These are phyloP conservation scores for Tetramitus jugosus DNA, from an alignment of 208 protist species.

Conservation along the genomic window DNA sequence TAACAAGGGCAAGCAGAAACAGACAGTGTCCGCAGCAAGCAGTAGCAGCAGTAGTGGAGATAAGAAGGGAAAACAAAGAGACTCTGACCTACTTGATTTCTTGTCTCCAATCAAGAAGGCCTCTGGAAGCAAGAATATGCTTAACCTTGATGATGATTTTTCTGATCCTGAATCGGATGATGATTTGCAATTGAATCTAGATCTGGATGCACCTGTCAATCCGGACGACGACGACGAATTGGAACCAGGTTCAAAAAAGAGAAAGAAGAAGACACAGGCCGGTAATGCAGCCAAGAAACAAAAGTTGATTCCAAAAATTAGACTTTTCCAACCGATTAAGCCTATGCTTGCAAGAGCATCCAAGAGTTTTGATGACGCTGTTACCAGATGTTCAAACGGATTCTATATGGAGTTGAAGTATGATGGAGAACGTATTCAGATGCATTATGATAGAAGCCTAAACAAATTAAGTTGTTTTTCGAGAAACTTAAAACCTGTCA, in stretches of 20 bases:
- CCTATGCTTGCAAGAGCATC: slow-evolving; percentile 50
- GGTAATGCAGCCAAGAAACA: too few relatives aligned
- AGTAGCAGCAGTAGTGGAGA: too few relatives aligned
- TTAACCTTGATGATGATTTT: too few relatives aligned
- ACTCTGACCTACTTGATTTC: too few relatives aligned
- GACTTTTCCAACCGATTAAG: slow-evolving; percentile 44
- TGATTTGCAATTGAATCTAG: not conserved
- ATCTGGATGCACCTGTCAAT: not conserved
- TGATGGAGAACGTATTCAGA: slow-evolving; percentile 72
- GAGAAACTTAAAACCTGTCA: slow-evolving; percentile 59
- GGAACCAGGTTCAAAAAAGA: not conserved
- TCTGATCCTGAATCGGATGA: not conserved
- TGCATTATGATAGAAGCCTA: slow-evolving; percentile 49
- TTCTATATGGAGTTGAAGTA: slow-evolving; percentile 72
- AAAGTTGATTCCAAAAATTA: slow-evolving; percentile 20
- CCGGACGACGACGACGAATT: not conserved
- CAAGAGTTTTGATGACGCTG: slow-evolving; percentile 39
- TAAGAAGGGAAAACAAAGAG: too few relatives aligned
- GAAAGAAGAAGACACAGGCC: slow-evolving; percentile 3
- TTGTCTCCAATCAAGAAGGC: too few relatives aligned
- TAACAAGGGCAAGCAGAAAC: too few relatives aligned
- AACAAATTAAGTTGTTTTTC: slow-evolving; percentile 54
- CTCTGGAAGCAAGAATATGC: too few relatives aligned
- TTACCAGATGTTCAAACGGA: slow-evolving; percentile 61
- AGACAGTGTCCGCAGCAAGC: too few relatives aligned